These are phyloP conservation scores for Acorus calamus DNA, from an alignment of 106 monocot genomes.

Conservation along the genomic window DNA sequence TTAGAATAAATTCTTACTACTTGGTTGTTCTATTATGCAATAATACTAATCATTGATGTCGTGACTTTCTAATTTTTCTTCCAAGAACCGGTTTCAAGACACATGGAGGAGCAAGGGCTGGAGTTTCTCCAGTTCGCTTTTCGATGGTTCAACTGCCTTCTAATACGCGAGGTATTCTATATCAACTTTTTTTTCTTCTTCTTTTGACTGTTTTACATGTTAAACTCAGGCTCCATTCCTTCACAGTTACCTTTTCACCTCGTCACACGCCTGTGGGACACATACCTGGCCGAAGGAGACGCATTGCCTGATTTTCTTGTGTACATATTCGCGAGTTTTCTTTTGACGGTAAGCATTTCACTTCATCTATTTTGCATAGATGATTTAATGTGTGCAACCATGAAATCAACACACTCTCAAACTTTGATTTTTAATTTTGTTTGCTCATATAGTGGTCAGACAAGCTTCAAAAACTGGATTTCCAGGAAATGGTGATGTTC, in stretches of 20 bases:
- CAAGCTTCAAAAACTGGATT: conserved; percentile 76
- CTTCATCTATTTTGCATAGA: background rate
- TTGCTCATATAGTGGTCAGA: conserved; percentile 70
- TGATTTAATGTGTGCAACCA: too few relatives aligned
- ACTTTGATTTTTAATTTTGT: background rate
- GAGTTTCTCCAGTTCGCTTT: conserved; percentile 99
- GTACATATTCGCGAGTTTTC: conserved; percentile 94
- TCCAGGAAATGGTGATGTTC: conserved; percentile 99
- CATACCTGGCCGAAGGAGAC: conserved; percentile 97
- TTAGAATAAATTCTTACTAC: too few relatives aligned
- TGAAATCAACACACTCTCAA: too few relatives aligned
- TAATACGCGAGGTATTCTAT: conserved; percentile 89
- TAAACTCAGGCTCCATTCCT: background rate
- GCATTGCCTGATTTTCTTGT: conserved; percentile 95
- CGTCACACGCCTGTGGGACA: conserved; percentile 92
- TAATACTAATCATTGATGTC: background rate
- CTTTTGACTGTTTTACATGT: background rate
- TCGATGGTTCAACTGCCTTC: conserved; percentile 97
- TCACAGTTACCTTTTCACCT: conserved; percentile 88
- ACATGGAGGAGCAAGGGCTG: conserved; percentile 93
- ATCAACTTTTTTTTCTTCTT: background rate
- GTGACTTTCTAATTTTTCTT: background rate
- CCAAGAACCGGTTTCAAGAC: conserved; percentile 84
- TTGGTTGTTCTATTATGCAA: background rate
- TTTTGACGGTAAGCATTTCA: conserved; percentile 59